Evolutionary conservation across 1,284 basidiomycete genomes (phyloP).

Genomic region (Abortiporus biennis): DNA sequence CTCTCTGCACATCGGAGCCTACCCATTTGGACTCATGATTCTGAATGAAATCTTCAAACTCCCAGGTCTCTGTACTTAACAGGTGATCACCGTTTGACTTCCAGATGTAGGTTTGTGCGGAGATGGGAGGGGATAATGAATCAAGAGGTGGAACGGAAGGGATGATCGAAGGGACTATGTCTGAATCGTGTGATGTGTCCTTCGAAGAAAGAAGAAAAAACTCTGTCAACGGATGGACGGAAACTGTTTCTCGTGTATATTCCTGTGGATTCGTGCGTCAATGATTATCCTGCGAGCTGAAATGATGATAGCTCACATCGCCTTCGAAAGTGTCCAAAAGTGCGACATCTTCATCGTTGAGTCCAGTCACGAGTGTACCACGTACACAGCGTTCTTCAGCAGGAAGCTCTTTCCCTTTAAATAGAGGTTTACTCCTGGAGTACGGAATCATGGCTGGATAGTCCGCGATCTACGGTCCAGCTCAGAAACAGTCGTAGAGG

Average conservation of each 20-base stretch:
- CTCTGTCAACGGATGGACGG: constrained; percentile 47
- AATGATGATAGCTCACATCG: constrained; percentile 42
- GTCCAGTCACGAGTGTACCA: constrained; percentile 65
- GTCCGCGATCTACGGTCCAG: constrained; percentile 45
- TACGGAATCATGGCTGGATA: constrained; percentile 77
- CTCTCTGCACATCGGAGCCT: constrained; percentile 26
- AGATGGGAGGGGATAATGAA: constrained; percentile 30
- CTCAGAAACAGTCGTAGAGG: neutral
- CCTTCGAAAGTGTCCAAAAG: constrained; percentile 78
- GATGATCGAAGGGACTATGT: constrained; percentile 34
- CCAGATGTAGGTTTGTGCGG: constrained; percentile 74
- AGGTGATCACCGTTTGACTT: too few relatives aligned
- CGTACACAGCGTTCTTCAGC: constrained; percentile 52
- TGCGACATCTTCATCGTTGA: constrained; percentile 51
- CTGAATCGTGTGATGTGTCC: constrained; percentile 15
- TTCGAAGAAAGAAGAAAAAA: constrained; percentile 26
- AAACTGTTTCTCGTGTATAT: constrained; percentile 54
- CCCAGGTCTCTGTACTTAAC: constrained; percentile 53
- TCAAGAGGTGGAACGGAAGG: constrained; percentile 32
- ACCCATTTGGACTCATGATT: constrained; percentile 74
- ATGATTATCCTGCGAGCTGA: neutral
- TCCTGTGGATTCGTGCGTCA: constrained; percentile 41
- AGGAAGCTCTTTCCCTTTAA: constrained; percentile 34
- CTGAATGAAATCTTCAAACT: constrained; percentile 65
- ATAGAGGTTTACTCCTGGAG: constrained; percentile 35